phyloP scores from a whole-genome alignment of 2,329 filamentous ascomycete species.

The Alternaria ethzedia region DNA sequence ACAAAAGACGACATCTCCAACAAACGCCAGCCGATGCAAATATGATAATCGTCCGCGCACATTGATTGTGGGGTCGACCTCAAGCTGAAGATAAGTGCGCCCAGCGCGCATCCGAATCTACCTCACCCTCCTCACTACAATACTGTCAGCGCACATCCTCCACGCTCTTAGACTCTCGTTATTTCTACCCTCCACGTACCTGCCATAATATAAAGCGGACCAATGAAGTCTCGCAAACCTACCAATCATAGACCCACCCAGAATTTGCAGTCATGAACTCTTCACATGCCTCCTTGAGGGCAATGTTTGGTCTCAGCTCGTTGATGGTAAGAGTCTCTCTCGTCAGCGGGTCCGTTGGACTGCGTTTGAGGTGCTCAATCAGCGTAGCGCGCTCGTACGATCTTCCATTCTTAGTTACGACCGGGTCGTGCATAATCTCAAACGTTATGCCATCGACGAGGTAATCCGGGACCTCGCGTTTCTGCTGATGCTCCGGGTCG shows the following conservation, averaged over 20 bases:
- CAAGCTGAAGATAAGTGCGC: constrained; percentile 34
- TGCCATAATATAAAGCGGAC: constrained; percentile 16
- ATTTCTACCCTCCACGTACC: constrained; percentile 10
- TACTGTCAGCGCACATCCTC: constrained; percentile 23
- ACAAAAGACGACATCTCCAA: background rate
- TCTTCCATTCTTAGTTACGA: constrained; percentile 78
- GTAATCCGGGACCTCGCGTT: constrained; percentile 73
- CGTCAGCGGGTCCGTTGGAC: constrained; percentile 81
- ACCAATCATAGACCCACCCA: constrained; percentile 94
- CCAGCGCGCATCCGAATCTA: constrained; percentile 35
- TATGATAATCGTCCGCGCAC: background rate
- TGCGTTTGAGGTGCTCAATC: constrained; percentile 80
- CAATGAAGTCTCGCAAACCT: constrained; percentile 34
- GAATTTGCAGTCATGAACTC: constrained; percentile 81
- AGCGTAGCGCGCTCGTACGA: constrained; percentile 89
- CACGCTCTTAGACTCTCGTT: background rate
- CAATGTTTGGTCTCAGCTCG: constrained; percentile 83
- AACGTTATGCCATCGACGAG: constrained; percentile 79
- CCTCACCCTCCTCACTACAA: constrained; percentile 34
- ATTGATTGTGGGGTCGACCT: background rate
- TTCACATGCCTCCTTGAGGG: constrained; percentile 79
- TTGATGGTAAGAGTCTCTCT: constrained; percentile 71
- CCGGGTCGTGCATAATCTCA: constrained; percentile 74
- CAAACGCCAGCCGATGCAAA: constrained; percentile 2
- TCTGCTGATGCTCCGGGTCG: constrained; percentile 53